Base-by-base conservation (phyloP, 305 asterid genomes). In the Andrographis paniculata region DNA sequence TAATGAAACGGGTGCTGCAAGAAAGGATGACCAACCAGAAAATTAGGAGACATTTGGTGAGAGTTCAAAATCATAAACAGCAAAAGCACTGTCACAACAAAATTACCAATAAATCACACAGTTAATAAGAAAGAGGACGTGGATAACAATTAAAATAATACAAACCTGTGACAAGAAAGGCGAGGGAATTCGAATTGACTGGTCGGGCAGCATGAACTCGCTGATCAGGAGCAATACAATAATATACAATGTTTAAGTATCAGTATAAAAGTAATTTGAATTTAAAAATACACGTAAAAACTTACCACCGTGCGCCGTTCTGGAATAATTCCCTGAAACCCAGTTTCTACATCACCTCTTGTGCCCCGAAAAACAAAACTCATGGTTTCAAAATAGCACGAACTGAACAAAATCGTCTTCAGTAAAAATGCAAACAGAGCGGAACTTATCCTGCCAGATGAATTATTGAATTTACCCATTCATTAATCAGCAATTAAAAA, bases 21-120 rank as follows among this genome's bases (percentile, higher is more conserved):
- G 24, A 50, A 0, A 48, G 54, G 27, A 58, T 61, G 50, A 81
- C 99, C 19, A 55, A 91, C 99, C 94, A 91, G 79, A 78, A 91
- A 86, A 67, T 87, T 91, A 5, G 96, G 85, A 37, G 99, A 86
- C 95, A 91, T 83, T 64, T 91, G 99, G 61, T 86, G 96, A 2
- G 99, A 91, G 82, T 86, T 91, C 56, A 87, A 77, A 68, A 91
- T 86, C 99, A 91, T 91, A 65, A 91, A 91, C 71, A 91, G 74
- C 84, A 91, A 73, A 58, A 86, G 87, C 62, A 91, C 96, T 91
- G 89, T 52, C 44, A 59, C 66, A 66, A 65, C 45, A 53, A 62
- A 72, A 17, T 41, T 57, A 31, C 36, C 55, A 59, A 52, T 42
- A 42, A 30, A 58, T 6, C 33, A 50, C 16, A 31, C 36, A 61